Percentiles rank a stretch among this genome's conserved stretches.
Evolutionary conservation across 2,329 filamentous ascomycete genomes (phyloP).

Genomic region (Trichoderma hamatum): DNA sequence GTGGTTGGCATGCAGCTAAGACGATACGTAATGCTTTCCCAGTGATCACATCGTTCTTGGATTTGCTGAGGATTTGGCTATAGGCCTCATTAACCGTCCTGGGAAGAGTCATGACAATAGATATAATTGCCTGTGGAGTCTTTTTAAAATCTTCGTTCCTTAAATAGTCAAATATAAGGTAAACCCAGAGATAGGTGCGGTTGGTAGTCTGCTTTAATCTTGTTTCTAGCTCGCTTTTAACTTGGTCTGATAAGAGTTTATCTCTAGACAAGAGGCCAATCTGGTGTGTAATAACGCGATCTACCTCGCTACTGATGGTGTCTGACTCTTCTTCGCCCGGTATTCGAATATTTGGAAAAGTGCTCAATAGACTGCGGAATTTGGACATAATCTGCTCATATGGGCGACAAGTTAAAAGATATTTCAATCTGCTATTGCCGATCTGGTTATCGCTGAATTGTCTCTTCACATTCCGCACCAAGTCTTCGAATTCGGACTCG

Average conservation of each 20-base stretch:
- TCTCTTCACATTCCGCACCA: conserved; percentile 29
- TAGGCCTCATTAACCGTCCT: neutral
- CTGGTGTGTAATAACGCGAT: conserved; percentile 40
- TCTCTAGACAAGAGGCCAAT: conserved; percentile 30
- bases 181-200: neutral
- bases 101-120: neutral
- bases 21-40: neutral
- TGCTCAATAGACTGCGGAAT: conserved; percentile 32
- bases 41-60: neutral
- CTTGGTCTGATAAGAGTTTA: neutral
- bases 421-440: conserved; percentile 34
- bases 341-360: conserved; percentile 39
- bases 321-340: conserved; percentile 43
- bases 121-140: neutral
- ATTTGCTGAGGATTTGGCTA: neutral
- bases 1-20: neutral
- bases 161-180: neutral
- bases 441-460: conserved; percentile 11
- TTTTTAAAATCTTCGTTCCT: neutral
- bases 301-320: conserved; percentile 42
- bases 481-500: conserved; percentile 28
- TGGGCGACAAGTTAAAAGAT: conserved; percentile 43
- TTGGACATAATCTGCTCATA: conserved; percentile 35
- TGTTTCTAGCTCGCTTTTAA: neutral
- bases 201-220: neutral